Percentiles rank a stretch among this genome's conserved stretches.
phyloP scores from a whole-genome alignment of 371 early-diverging fungal genomes.

The Fennellomyces sp. region DNA sequence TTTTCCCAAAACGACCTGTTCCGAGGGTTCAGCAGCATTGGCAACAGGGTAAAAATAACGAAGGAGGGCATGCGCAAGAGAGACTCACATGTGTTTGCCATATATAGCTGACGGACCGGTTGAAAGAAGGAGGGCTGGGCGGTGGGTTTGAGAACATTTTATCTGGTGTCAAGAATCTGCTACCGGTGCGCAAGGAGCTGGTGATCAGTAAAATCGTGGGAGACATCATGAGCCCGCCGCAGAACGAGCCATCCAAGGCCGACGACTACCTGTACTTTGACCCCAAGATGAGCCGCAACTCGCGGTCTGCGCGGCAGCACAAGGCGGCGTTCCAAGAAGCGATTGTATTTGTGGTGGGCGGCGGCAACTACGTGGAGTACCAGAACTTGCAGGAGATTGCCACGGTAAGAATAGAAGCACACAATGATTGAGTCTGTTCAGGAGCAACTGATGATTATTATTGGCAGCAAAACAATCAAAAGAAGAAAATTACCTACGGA shows the following conservation, averaged over 20 bases:
- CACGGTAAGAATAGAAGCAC: slow-evolving; percentile 55
- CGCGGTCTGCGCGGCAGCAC: slow-evolving; percentile 48
- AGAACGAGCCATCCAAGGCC: slow-evolving; percentile 57
- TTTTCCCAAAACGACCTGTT: slow-evolving; percentile 54
- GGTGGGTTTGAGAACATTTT: slow-evolving; percentile 84
- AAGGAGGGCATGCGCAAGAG: not conserved
- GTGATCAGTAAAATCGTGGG: slow-evolving; percentile 87
- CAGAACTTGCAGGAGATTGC: slow-evolving; percentile 91
- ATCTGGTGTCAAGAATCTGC: slow-evolving; percentile 93
- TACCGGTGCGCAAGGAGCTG: slow-evolving; percentile 88
- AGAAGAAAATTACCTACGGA: slow-evolving; percentile 93
- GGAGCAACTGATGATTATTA: slow-evolving; percentile 1
- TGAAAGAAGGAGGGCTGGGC: slow-evolving; percentile 81
- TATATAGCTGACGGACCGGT: slow-evolving; percentile 70
- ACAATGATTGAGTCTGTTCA: too few species aligned
- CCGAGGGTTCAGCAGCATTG: slow-evolving; percentile 81
- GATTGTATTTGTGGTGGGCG: slow-evolving; percentile 96
- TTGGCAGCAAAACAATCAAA: slow-evolving; percentile 58
- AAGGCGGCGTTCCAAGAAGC: slow-evolving; percentile 82
- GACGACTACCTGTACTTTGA: slow-evolving; percentile 91
- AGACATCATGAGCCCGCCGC: slow-evolving; percentile 76
- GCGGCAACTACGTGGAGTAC: slow-evolving; percentile 96
- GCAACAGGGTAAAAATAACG: slow-evolving; percentile 69
- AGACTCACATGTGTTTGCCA: not conserved
- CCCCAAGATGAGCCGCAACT: slow-evolving; percentile 68